phyloP scores from a whole-genome alignment of 2,329 filamentous ascomycete genomes.

The Tolypocladium endophyticum region DNA sequence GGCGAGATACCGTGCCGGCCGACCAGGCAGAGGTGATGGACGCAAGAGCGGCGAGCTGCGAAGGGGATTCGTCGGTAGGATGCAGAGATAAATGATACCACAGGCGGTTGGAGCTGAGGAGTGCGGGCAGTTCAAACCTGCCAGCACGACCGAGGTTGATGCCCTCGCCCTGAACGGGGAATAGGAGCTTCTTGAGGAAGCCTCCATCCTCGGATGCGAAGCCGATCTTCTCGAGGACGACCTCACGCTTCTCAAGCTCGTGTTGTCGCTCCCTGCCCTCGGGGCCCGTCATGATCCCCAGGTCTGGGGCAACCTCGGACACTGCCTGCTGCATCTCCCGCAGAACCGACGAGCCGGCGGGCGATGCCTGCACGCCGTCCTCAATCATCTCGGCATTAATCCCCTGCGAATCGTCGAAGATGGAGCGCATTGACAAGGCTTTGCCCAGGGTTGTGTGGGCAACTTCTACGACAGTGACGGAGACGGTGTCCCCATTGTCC shows the following conservation, averaged over 20 bases:
- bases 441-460: conserved; percentile 73
- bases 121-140: conserved; percentile 64
- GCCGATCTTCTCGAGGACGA: conserved; percentile 75
- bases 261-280: conserved; percentile 64
- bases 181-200: conserved; percentile 72
- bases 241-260: conserved; percentile 71
- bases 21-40: conserved; percentile 81
- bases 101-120: conserved; percentile 73
- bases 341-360: conserved; percentile 70
- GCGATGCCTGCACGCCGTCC: conserved; percentile 70
- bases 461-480: conserved; percentile 79
- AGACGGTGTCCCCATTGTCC: conserved; percentile 73
- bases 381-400: conserved; percentile 98
- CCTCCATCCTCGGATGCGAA: conserved; percentile 72
- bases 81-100: conserved; percentile 94
- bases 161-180: conserved; percentile 68
- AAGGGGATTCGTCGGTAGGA: conserved; percentile 77
- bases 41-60: conserved; percentile 59
- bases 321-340: conserved; percentile 82
- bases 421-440: conserved; percentile 75
- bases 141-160: conserved; percentile 68
- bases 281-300: conserved; percentile 62
- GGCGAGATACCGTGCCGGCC: conserved; percentile 81
- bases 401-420: conserved; percentile 86
- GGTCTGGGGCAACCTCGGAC: conserved; percentile 62